Evolutionary conservation across 495 filamentous ascomycete species (phyloP), one percentile per base, ranked within the genome.

Genomic region (Collariella sp.): DNA sequence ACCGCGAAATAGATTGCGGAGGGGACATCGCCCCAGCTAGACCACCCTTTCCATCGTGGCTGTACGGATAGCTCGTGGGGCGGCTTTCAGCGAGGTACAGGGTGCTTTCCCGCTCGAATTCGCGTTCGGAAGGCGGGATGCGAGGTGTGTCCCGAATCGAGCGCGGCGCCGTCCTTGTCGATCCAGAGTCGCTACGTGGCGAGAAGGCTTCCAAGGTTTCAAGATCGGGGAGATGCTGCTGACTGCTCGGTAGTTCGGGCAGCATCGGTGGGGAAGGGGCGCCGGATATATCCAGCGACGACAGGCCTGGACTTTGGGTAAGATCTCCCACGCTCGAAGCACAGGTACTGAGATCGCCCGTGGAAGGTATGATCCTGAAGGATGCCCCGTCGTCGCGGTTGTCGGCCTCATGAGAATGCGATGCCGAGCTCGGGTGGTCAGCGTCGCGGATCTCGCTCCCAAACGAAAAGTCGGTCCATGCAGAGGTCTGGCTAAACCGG

Each of bases 401-500:
- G 3, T 62, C 57, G 2, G 35, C 34, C 13, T 60, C 62, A n/a
- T 62, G 62, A 9, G 61, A 57, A 23, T 62, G 57, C 7, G 61
- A 44, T 10, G 42, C 24, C 9, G 63, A 57, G 46, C 54, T 55
- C 36, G 56, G 54, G 38, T 48, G 49, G 40, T 34, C 60, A 24
- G 53, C 53, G 24, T 69, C 60, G n/a, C 50, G 64, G 20, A 71
- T 66, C 34, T 76, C 73, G 38, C 74, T 76, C 13, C 74, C 76
- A 39, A 81, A 67, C 1, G 78, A 77, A 52, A 74, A 75, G 65
- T 81, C 76, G n/a, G 78, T 81, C 78, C 78, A 81, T 13, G 70
- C 64, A 12, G 77, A 77, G 22, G 72, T 68, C 31, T 75, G 70
- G 52, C 78, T 81, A 19, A 67, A 59, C n/a, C 76, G 71, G 55